phyloP scores from a whole-genome alignment of 2,329 filamentous ascomycete species.

The Pestalotiopsis sp. region DNA sequence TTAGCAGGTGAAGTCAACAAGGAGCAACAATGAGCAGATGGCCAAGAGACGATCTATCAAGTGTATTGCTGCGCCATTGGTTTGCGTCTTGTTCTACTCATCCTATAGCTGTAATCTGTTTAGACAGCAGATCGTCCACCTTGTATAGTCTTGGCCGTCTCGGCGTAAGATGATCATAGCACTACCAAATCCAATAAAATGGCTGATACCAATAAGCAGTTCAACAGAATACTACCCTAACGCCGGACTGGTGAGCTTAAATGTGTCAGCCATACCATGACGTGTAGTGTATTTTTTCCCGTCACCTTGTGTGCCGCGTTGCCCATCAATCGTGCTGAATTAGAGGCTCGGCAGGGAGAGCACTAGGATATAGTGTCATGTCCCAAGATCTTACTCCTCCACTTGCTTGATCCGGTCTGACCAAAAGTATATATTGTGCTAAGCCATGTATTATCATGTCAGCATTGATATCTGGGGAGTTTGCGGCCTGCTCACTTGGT shows the following conservation, averaged over 20 bases:
- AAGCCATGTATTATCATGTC: background rate
- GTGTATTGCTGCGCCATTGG: no score
- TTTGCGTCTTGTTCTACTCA: no score
- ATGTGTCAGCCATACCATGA: background rate
- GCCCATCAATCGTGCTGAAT: background rate
- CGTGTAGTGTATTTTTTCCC: background rate
- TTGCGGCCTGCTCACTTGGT: background rate
- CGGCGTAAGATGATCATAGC: background rate
- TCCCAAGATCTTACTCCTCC: background rate
- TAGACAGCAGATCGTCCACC: background rate
- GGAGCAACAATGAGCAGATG: background rate
- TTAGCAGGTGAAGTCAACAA: background rate
- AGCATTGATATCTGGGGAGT: background rate
- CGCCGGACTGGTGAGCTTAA: background rate
- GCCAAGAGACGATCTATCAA: no score
- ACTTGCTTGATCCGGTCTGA: background rate
- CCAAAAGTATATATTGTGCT: background rate
- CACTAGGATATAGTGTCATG: background rate
- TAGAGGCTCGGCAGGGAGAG: background rate
- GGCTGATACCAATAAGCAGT: background rate
- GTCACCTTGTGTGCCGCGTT: background rate
- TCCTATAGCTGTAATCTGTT: no score
- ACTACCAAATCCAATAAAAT: background rate
- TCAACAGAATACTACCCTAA: background rate
- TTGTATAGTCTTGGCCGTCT: background rate